Conservation (phyloP, 345 rosid species). For the Syzygium jambos region DNA sequence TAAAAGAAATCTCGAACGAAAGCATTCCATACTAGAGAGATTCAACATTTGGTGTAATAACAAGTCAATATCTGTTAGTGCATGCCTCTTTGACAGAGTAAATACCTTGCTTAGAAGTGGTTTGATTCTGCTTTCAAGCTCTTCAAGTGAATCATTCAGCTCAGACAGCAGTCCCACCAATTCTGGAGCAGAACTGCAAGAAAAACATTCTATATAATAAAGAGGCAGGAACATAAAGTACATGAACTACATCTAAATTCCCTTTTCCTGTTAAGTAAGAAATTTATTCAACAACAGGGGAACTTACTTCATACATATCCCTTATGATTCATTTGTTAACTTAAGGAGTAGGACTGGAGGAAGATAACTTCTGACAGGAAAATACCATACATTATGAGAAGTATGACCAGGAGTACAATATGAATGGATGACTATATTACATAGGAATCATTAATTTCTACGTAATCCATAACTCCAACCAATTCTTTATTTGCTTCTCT, state of each 20-base stretch:
- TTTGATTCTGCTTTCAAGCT: constrained; percentile 64
- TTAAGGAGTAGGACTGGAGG: neutral
- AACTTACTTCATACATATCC: neutral
- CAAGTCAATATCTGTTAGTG: neutral
- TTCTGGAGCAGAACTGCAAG: constrained; percentile 87
- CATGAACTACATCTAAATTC: neutral
- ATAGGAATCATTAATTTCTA: neutral
- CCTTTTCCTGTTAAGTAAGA: neutral
- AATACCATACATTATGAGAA: neutral
- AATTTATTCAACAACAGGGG: neutral
- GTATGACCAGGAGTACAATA: neutral
- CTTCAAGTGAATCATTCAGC: constrained; percentile 54
- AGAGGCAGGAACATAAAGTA: neutral
- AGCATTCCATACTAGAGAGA: neutral
- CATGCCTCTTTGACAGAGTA: neutral
- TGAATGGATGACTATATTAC: neutral
- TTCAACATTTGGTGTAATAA: neutral
- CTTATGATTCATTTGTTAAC: neutral
- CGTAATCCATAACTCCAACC: neutral
- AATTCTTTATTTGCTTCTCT: neutral
- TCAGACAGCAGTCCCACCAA: constrained; percentile 79
- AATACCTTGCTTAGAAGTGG: constrained; percentile 61
- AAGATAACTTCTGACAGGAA: neutral
- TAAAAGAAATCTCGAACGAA: neutral
- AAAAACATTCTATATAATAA: neutral